Evolutionary conservation across 176 grass and related monocot genomes (phyloP), one percentile per base, ranked within the genome.

Genomic region (Oryza longistaminata): DNA sequence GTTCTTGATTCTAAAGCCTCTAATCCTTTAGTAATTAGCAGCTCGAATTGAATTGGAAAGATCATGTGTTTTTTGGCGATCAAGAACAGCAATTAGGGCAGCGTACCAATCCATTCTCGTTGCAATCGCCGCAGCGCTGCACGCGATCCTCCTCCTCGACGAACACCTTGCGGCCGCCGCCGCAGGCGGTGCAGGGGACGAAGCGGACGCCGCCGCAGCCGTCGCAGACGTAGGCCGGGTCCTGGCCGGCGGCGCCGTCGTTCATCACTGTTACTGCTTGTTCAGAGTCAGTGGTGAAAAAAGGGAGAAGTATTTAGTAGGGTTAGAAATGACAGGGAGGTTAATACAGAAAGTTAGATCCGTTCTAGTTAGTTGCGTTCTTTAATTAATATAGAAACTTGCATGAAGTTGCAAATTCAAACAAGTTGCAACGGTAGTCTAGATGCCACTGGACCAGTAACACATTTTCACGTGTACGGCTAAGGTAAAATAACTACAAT

Each of bases 101-200:
- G 58, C 93, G 93, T 86, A 95, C 93, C 82, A 98, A 87, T 27
- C 96, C 93, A 50, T 98, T 98, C 93, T 98, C 96, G 79, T 98
- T 98, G 87, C 96, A 98, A 15, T 82, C 92, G 16, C n/a, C 83
- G 74, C 96, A 98, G 14, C 93, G 91, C 64, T 87, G 74, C 77
- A 84, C 85, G 61, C 83, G 83, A 43, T 70, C 90, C 43, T 98
- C 86, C 26, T 93, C 93, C 91, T 95, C 96, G 58, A 82, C 55
- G 79, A 95, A 98, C 14, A 98, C 73, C 90, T 98, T 98, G 60
- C 96, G 91, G 86, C 93, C 75, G 55, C 93, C 96, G 53, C 71
- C 87, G 67, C 93, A 98, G 19, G 73, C 64, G 12, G 85, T 3
- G 89, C 96, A 98, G 76, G 96, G 96, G 24, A 87, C 91, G 81